These are phyloP conservation scores for Naegleria fowleri DNA, from an alignment of 208 protist species.

Conservation along the genomic window DNA sequence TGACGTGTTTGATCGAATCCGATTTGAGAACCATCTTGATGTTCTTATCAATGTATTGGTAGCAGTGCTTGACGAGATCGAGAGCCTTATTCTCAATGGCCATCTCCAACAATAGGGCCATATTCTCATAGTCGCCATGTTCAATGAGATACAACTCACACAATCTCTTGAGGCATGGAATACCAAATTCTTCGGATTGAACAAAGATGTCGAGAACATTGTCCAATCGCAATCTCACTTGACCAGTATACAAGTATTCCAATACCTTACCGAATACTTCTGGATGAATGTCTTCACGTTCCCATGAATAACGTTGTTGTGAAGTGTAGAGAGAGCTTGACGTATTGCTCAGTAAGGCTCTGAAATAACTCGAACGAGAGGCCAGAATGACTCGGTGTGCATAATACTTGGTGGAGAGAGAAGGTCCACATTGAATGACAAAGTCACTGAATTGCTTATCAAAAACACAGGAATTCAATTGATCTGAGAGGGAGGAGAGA, in stretches of 20 bases:
- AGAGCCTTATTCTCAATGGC: neutral
- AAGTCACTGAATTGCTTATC: neutral
- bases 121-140: neutral
- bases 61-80: neutral
- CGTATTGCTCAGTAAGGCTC: neutral
- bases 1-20: neutral
- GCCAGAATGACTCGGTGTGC: neutral
- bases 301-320: neutral
- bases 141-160: neutral
- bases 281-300: neutral
- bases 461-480: neutral
- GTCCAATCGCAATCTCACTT: neutral
- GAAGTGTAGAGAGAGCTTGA: neutral
- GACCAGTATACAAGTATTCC: conserved; percentile 12
- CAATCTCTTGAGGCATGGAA: neutral
- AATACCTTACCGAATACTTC: neutral
- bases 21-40: neutral
- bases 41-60: neutral
- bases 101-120: neutral
- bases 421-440: neutral
- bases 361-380: neutral
- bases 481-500: neutral
- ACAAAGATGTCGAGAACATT: conserved; percentile 18
- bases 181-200: neutral
- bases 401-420: neutral